Base-by-base conservation (phyloP, 805 yeast genomes). In the Nakazawaea wyomingensis region DNA sequence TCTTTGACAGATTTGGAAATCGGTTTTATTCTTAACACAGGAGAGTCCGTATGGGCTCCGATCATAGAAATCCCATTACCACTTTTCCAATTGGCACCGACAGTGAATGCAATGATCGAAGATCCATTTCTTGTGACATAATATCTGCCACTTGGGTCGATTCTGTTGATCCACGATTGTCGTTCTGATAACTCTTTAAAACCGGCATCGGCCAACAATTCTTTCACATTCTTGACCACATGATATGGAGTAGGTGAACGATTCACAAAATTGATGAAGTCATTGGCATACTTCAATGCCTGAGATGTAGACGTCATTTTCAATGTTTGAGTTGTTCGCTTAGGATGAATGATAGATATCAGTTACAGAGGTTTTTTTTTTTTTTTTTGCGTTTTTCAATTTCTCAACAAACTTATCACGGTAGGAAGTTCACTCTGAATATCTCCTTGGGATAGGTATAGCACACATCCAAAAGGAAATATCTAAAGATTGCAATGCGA, bases 21-120 rank as follows among this genome's bases (percentile, higher is more conserved):
- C 10, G 99, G 99, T 65, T 91, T 93, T 51, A 91, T 77, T 57
- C 95, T 75, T 50, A 91, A 69, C 26, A 87, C 80, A 9, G 98
- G 98, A 4, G 96, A 85, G 61, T 91, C 99, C 0, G 97, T 90
- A 62, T 91, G 99, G 1, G 96, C 96, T 14, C 98, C 99, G 28
- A 90, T 84, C 41, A 93, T 81, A 4, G 97, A 78, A 48, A 89
- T 71, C 8, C 96, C 91, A 16, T 82, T 80, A 9, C 96, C 96
- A 3, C 85, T 80, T 41, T 60, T 54, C 79, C 85, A 86, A 37
- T 77, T 57, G 1, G 72, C 72, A 29, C 96, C 96, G 16, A 88
- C 82, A 2, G 81, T 76, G 63, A 91, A 90, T 1, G 96, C 96
- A 50, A 91, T 80, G 20, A 91, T 69, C 1, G 96, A 86, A 2